These are phyloP conservation scores for Rhododendron mucronatum DNA, from an alignment of 148 eudicot genomes.

Conservation along the genomic window DNA sequence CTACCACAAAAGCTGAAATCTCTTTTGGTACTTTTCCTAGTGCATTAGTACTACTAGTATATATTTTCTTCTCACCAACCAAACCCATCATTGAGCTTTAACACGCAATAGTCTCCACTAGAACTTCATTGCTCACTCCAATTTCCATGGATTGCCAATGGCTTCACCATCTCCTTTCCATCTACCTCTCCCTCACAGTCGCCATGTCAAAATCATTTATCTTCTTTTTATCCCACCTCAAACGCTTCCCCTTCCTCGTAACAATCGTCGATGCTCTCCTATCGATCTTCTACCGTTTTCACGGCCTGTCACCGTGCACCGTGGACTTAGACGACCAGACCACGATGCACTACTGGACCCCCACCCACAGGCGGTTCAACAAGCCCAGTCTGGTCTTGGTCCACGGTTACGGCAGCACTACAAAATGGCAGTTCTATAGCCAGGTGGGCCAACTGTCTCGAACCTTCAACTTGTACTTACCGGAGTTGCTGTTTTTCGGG, in stretches of 20 bases:
- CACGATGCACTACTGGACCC: conserved; percentile 47
- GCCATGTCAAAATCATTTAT: background rate
- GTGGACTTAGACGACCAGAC: conserved; percentile 48
- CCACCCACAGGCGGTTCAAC: conserved; percentile 27
- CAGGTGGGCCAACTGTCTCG: conserved; percentile 30
- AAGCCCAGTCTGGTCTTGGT: conserved; percentile 45
- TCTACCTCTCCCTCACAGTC: conserved; percentile 16
- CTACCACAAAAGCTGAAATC: too few relatives aligned
- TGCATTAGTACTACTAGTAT: background rate
- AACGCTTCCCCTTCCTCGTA: conserved; percentile 29
- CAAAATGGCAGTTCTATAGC: conserved; percentile 46
- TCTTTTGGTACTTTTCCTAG: too few relatives aligned
- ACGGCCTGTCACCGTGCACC: conserved; percentile 36
- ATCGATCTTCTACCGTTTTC: conserved; percentile 29
- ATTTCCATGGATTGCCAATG: background rate
- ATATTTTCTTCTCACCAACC: background rate
- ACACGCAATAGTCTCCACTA: background rate
- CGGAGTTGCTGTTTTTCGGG: conserved; percentile 68
- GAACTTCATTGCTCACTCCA: background rate
- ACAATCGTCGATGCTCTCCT: conserved; percentile 20
- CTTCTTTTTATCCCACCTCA: conserved; percentile 4
- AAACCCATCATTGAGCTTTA: background rate
- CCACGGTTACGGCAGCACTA: conserved; percentile 65
- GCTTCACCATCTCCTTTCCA: conserved; percentile 14
- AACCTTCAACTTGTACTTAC: conserved; percentile 55